These are phyloP conservation scores for Chrysoporthe austroafricana DNA, from an alignment of 2,329 filamentous ascomycete genomes.

Conservation along the genomic window DNA sequence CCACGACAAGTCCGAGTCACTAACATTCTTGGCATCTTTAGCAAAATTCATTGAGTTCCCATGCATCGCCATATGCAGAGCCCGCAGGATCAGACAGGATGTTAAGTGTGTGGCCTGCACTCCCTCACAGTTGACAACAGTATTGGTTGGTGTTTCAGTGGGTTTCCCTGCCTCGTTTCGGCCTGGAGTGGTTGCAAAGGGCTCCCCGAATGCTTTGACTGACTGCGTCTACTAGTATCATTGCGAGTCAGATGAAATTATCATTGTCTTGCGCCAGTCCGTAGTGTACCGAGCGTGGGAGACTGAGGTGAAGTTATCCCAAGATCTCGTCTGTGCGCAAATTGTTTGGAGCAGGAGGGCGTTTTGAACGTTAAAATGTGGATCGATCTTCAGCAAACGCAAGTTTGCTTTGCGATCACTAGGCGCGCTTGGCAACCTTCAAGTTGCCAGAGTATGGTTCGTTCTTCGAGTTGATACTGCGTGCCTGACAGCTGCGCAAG, in stretches of 20 bases:
- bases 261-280: not conserved
- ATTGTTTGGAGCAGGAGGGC: conserved; percentile 12
- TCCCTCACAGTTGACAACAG: not conserved
- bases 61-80: not conserved
- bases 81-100: not conserved
- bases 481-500: not conserved
- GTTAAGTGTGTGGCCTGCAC: not conserved
- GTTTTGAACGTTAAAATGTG: conserved; percentile 23
- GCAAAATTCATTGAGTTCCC: not conserved
- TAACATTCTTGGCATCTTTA: not conserved
- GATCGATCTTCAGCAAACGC: not conserved
- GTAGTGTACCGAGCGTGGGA: not conserved
- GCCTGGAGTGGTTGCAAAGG: not conserved
- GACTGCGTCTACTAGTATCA: not conserved
- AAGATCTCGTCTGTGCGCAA: conserved; percentile 17
- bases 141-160: not conserved
- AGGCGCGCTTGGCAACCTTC: not conserved
- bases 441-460: not conserved
- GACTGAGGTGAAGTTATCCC: conserved; percentile 1
- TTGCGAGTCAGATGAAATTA: not conserved
- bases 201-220: not conserved
- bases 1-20: not conserved
- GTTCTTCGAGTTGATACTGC: not conserved
- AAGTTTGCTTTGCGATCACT: conserved; percentile 10
- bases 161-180: not conserved